A percentile compares a stretch with the other conserved stretches of the same genome.
Evolutionary conservation across 1,284 basidiomycete genomes (phyloP).

Genomic region (Chalciporus sp.): DNA sequence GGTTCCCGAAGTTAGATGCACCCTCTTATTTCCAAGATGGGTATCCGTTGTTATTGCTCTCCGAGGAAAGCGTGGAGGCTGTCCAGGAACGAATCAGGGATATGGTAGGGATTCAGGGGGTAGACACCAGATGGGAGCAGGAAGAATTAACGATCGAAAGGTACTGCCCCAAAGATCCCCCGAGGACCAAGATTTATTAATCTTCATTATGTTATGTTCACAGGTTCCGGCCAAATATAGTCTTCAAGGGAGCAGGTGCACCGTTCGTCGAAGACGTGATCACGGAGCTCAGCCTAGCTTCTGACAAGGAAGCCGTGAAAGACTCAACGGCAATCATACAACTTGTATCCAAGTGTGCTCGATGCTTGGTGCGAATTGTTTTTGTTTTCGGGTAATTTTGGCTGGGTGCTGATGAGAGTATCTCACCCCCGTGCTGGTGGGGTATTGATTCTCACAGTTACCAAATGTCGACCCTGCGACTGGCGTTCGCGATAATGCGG

Average conservation of each 20-base stretch:
- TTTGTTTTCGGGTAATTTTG: constrained; percentile 3
- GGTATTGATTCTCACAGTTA: constrained; percentile 46
- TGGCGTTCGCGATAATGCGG: constrained; percentile 67
- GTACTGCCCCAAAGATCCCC: constrained; percentile 36
- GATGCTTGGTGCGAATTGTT: constrained; percentile 62
- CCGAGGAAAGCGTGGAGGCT: constrained; percentile 60
- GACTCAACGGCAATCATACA: constrained; percentile 43
- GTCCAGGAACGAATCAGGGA: constrained; percentile 48
- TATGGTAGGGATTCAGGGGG: constrained; percentile 56
- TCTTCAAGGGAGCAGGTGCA: constrained; percentile 54
- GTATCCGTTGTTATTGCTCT: constrained; percentile 67
- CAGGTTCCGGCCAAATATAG: constrained; percentile 76
- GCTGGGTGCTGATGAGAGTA: constrained; percentile 5
- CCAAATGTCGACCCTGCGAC: constrained; percentile 70
- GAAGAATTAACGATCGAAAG: constrained; percentile 61
- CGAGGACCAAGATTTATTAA: constrained; percentile 11
- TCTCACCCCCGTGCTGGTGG: constrained; percentile 1
- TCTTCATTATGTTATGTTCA: constrained; percentile 7
- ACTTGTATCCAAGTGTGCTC: constrained; percentile 66
- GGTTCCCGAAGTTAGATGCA: constrained; percentile 58
- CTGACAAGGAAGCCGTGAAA: constrained; percentile 22
- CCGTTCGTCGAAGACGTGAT: constrained; percentile 53
- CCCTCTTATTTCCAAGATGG: constrained; percentile 68
- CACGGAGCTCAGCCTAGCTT: constrained; percentile 54
- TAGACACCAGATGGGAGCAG: constrained; percentile 58